Percentiles rank a stretch among this genome's conserved stretches.
phyloP scores from a whole-genome alignment of 495 filamentous ascomycete genomes.

The Oleoguttula mirabilis region DNA sequence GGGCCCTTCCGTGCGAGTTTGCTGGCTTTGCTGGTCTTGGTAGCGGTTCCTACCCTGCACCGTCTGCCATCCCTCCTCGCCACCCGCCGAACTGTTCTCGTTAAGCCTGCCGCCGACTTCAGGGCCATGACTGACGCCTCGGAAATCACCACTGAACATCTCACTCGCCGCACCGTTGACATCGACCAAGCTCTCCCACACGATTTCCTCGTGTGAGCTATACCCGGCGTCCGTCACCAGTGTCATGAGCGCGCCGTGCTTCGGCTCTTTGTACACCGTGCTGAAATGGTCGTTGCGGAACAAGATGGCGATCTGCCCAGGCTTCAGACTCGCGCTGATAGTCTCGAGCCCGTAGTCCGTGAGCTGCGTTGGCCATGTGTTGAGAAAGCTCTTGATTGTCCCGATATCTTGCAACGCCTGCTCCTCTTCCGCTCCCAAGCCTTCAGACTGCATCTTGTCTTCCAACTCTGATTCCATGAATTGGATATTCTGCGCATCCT shows the following conservation, averaged over 20 bases:
- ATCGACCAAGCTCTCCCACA: constrained; percentile 90
- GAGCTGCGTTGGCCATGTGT: constrained; percentile 69
- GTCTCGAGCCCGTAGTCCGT: constrained; percentile 68
- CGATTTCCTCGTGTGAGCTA: constrained; percentile 74
- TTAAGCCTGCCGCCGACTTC: constrained; percentile 5
- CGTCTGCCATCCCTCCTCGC: constrained; percentile 38
- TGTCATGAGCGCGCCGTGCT: constrained; percentile 55
- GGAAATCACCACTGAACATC: constrained; percentile 84
- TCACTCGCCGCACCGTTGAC: constrained; percentile 72
- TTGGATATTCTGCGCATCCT: constrained; percentile 77
- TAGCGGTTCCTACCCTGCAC: constrained; percentile 33
- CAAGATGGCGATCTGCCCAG: constrained; percentile 71
- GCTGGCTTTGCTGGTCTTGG: constrained; percentile 1
- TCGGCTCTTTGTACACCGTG: constrained; percentile 73
- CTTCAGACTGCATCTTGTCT: constrained; percentile 51
- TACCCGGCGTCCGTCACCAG: constrained; percentile 91
- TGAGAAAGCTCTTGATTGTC: constrained; percentile 69
- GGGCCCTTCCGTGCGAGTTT: constrained; percentile 6
- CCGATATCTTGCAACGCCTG: constrained; percentile 64
- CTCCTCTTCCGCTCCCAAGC: constrained; percentile 46
- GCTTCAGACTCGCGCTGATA: constrained; percentile 49
- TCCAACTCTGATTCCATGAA: constrained; percentile 84
- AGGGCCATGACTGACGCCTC: constrained; percentile 52
- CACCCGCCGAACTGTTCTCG: constrained; percentile 21
- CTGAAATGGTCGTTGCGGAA: constrained; percentile 97